These are phyloP conservation scores for Phaffomyces opuntiae DNA, from an alignment of 805 yeast species.

Conservation along the genomic window DNA sequence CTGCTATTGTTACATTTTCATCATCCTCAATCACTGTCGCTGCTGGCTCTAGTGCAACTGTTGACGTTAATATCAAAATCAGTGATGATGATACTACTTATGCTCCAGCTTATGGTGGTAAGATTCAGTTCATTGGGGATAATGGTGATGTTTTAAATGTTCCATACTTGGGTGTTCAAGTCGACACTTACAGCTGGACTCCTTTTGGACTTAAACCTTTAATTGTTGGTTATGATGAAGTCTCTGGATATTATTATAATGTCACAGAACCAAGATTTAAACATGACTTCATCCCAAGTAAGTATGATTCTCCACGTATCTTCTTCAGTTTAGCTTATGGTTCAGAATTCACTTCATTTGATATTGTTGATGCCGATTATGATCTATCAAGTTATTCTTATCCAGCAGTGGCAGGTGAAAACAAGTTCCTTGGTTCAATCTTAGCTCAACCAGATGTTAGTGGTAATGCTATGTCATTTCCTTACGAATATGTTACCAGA, in stretches of 20 bases:
- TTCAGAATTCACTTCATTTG: constrained; percentile 8
- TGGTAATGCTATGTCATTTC: constrained; percentile 2
- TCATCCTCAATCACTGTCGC: constrained; percentile 3
- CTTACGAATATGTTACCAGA: constrained; percentile 4
- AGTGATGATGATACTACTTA: background rate
- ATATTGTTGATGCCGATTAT: constrained; percentile 11
- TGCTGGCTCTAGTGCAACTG: constrained; percentile 9
- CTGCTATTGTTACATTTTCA: constrained; percentile 6
- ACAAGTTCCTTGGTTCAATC: constrained; percentile 7
- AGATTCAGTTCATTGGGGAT: constrained; percentile 8
- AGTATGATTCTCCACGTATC: constrained; percentile 3
- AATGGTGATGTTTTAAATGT: constrained; percentile 11
- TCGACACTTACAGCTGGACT: constrained; percentile 8
- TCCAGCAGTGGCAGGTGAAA: constrained; percentile 7
- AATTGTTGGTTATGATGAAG: constrained; percentile 6
- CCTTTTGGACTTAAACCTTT: constrained; percentile 1
- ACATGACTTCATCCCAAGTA: background rate
- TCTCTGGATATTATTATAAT: constrained; percentile 1
- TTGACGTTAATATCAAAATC: constrained; percentile 5
- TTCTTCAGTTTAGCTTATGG: constrained; percentile 8
- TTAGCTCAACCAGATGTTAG: background rate
- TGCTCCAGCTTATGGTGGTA: constrained; percentile 11
- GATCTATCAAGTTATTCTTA: constrained; percentile 1
- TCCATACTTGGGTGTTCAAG: constrained; percentile 15
- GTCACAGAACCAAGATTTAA: constrained; percentile 1